Conservation (phyloP, 306 rosid species). For the Dryas drummondii region DNA sequence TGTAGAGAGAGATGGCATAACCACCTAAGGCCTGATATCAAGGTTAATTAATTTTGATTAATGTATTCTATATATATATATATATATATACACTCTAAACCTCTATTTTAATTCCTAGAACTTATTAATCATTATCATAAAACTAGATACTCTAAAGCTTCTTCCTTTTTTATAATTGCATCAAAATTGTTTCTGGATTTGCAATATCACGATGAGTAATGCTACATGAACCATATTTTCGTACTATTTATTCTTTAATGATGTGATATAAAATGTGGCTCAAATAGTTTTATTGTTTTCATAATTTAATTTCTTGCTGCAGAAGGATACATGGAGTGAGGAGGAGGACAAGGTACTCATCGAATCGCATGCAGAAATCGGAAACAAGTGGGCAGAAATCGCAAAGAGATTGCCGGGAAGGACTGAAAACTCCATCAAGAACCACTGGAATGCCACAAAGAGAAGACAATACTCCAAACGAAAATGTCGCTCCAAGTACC, state of each 20-base stretch:
- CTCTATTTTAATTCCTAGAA: neutral
- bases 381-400: conserved; percentile 97
- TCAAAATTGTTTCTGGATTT: neutral
- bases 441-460: conserved; percentile 97
- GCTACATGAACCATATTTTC: neutral
- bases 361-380: conserved; percentile 71
- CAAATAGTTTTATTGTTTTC: neutral
- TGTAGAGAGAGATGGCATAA: conserved; percentile 99
- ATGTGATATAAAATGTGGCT: neutral
- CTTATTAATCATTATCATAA: neutral
- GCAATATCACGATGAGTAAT: neutral
- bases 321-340: conserved; percentile 93
- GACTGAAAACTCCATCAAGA: conserved; percentile 91
- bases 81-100: neutral
- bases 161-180: neutral
- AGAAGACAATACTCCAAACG: conserved; percentile 87
- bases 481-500: conserved; percentile 75
- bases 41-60: conserved; percentile 40
- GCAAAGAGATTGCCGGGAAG: conserved; percentile 88
- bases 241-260: too few species aligned
- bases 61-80: too few species aligned
- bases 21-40: conserved; percentile 90
- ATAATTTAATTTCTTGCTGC: conserved; percentile 16
- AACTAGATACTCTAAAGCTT: neutral
- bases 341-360: conserved; percentile 81